Base-by-base conservation (phyloP, 257 asterid species). In the Marsdenia floribunda region DNA sequence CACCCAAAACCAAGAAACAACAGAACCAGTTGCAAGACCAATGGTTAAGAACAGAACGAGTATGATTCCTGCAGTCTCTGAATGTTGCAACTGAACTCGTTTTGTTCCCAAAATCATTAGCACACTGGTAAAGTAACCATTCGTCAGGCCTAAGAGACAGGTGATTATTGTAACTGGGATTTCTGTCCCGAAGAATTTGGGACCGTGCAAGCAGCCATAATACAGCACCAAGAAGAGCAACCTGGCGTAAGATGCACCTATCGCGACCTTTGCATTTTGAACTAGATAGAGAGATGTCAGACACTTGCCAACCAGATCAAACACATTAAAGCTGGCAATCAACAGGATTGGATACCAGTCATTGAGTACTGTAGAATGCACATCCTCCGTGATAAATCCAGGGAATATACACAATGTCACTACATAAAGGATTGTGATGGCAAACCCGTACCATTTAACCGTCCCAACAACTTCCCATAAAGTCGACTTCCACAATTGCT, bases 1-100 rank as follows among this genome's bases (percentile, higher is more conserved):
- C 77, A 92, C 90, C 99, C 99, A 94, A 74, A 94, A 84, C 99
- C 97, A 94, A 15, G 99, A 92, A 5, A 89, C 85, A 58, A 92
- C 72, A 22, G 97, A 94, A 63, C 99, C 97, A 65, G 78, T 71
- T 18, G 81, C 92, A 81, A 88, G 80, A 76, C 97, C 97, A 42
- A 81, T 53, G 33, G 90, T 83, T 63, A 88, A 81, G 85, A 88
- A 94, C 83, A 94, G 69, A 40, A 86, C 97, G 9, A 92, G 80
- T 77, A 88, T 89, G 16, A 85, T 88, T 82, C 99, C 99, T 38
- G 96, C 97, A 65, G 89, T 84, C 85, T 94, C 97, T 0, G 97
- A 89, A 61, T 88, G 92, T 54, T 88, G 96, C 80, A 94, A 79
- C 67, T 47, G 86, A 35, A 94, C 97, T 14, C 89, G 82, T 80